A percentile compares a stretch with the other conserved stretches of the same genome.
Conservation (phyloP, 2,329 filamentous ascomycete genomes). For the Macrophomina phaseolina region DNA sequence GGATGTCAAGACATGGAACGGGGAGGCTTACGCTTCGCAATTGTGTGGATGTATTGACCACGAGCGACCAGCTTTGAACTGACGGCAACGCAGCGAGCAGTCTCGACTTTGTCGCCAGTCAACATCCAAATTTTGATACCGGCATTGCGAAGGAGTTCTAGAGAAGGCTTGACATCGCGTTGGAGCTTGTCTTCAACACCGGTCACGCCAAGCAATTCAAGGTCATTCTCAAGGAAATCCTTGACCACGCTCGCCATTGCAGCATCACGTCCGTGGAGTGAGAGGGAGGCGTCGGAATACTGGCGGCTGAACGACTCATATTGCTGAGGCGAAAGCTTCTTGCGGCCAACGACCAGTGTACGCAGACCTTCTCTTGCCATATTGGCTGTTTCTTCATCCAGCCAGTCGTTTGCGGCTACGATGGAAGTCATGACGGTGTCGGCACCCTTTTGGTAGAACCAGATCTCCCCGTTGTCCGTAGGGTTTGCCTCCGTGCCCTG, state of each 20-base stretch:
- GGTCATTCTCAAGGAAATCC: conserved; percentile 81
- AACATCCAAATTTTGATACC: conserved; percentile 99
- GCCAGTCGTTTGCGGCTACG: conserved; percentile 95
- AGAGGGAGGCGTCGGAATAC: conserved; percentile 80
- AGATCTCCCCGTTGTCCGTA: conserved; percentile 74
- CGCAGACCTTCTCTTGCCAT: conserved; percentile 97
- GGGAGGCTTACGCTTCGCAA: conserved; percentile 65
- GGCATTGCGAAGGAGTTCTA: conserved; percentile 93
- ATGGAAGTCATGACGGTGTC: conserved; percentile 98
- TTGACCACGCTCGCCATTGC: conserved; percentile 81
- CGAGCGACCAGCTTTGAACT: conserved; percentile 91
- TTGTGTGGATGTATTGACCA: conserved; percentile 94
- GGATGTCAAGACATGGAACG: not conserved
- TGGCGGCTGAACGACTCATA: conserved; percentile 79
- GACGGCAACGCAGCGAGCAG: conserved; percentile 92
- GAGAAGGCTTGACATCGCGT: conserved; percentile 90
- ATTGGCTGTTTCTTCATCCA: conserved; percentile 98
- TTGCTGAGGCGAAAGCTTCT: conserved; percentile 76
- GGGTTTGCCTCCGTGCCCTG: conserved; percentile 48
- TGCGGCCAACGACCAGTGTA: conserved; percentile 93
- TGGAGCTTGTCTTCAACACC: conserved; percentile 98
- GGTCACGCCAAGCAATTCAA: conserved; percentile 95
- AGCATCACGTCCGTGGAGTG: conserved; percentile 78
- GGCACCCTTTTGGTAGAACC: conserved; percentile 98
- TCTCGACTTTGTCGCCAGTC: conserved; percentile 98